Conservation (phyloP, 73 alveolate species). For the Paramecium sonneborni region DNA sequence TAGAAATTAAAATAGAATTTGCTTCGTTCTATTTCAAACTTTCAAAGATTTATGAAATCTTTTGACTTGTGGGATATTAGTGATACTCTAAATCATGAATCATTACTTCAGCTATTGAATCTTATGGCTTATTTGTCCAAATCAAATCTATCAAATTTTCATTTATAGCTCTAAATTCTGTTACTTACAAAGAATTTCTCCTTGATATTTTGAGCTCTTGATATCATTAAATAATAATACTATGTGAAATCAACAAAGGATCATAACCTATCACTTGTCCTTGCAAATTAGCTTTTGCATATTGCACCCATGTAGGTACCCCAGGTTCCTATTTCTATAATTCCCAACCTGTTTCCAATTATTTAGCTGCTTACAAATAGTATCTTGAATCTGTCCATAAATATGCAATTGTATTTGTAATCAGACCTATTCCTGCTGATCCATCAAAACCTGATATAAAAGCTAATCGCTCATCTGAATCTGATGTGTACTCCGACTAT, state of each 20-base stretch:
- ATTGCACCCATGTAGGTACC: constrained; percentile 58
- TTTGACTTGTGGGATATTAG: neutral
- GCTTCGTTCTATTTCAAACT: neutral
- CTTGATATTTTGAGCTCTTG: neutral
- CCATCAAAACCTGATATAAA: constrained; percentile 94
- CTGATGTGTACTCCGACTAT: constrained; percentile 85
- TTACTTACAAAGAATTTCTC: neutral
- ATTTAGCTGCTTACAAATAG: constrained; percentile 91
- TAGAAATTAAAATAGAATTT: constrained; percentile 64
- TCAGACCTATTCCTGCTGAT: constrained; percentile 85
- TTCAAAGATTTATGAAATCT: neutral
- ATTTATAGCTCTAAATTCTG: constrained; percentile 71
- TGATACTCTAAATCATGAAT: constrained; percentile 9
- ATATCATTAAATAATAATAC: neutral
- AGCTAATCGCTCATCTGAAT: constrained; percentile 85
- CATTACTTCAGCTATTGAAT: neutral
- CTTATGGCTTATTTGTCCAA: constrained; percentile 73
- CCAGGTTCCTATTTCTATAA: constrained; percentile 81
- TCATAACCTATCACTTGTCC: constrained; percentile 74
- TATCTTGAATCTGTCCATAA: constrained; percentile 99
- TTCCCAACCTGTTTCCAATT: constrained; percentile 95
- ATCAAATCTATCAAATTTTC: constrained; percentile 84
- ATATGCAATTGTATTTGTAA: constrained; percentile 89
- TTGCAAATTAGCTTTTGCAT: constrained; percentile 54
- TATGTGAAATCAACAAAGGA: constrained; percentile 56